phyloP scores from a whole-genome alignment of 2,329 filamentous ascomycete genomes.

The Exophiala lecanii-corni region DNA sequence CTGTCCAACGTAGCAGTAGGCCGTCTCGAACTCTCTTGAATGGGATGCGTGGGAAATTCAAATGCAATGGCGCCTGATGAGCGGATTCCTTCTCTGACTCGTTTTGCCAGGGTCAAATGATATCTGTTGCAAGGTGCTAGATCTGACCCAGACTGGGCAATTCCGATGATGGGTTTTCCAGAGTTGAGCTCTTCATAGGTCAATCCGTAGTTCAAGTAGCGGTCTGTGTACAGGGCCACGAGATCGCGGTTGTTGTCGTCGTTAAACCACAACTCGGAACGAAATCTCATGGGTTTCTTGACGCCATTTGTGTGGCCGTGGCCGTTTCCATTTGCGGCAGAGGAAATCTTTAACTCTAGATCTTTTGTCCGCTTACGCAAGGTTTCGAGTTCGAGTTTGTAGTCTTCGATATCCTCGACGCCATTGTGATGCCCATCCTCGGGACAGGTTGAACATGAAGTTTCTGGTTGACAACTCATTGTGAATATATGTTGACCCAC shows the following conservation, averaged over 20 bases:
- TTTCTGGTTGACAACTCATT: slow-evolving; percentile 8
- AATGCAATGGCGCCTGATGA: slow-evolving; percentile 47
- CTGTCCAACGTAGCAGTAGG: slow-evolving; percentile 49
- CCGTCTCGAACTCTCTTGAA: slow-evolving; percentile 46
- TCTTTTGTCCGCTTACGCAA: slow-evolving; percentile 37
- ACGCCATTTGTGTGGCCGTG: slow-evolving; percentile 6
- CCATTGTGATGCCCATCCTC: slow-evolving; percentile 11
- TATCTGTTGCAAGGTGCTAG: slow-evolving; percentile 49
- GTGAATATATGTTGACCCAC: too few relatives aligned
- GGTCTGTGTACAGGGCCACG: slow-evolving; percentile 47
- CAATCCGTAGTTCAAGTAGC: slow-evolving; percentile 49
- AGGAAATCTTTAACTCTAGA: slow-evolving; percentile 33
- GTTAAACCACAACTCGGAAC: slow-evolving; percentile 45
- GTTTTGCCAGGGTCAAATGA: slow-evolving; percentile 47
- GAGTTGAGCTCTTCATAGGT: slow-evolving; percentile 47
- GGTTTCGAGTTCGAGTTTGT: slow-evolving; percentile 36
- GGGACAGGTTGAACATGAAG: slow-evolving; percentile 8
- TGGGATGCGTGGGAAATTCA: slow-evolving; percentile 51
- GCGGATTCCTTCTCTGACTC: slow-evolving; percentile 48
- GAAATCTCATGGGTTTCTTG: slow-evolving; percentile 29
- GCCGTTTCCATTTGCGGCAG: slow-evolving; percentile 25
- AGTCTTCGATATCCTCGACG: slow-evolving; percentile 35
- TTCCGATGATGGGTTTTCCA: slow-evolving; percentile 49
- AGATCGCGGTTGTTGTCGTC: slow-evolving; percentile 40
- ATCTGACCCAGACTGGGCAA: slow-evolving; percentile 50